Evolutionary conservation across 176 grass and related monocot genomes (phyloP).

Genomic region (Carex scoparia): DNA sequence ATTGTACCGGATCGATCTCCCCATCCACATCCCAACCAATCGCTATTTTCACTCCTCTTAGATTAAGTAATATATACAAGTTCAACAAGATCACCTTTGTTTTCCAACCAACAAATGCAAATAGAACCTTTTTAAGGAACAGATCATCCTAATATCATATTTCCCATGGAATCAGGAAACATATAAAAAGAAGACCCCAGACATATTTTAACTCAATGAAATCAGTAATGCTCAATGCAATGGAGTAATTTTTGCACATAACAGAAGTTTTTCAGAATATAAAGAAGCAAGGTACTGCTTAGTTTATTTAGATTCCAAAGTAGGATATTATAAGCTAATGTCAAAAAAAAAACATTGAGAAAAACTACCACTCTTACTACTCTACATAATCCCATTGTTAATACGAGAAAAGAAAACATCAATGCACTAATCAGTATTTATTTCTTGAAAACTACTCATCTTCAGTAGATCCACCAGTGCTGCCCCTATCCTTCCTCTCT

Average conservation of each 20-base stretch:
- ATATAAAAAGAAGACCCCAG: not conserved
- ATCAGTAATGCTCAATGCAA: not conserved
- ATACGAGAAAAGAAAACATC: not conserved
- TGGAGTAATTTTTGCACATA: not conserved
- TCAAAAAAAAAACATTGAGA: not conserved
- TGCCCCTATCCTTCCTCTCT: conserved; percentile 50
- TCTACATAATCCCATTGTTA: not conserved
- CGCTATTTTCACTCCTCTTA: not conserved
- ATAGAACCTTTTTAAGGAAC: not conserved
- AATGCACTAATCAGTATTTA: not conserved
- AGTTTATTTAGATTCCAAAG: not conserved
- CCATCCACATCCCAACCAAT: not conserved
- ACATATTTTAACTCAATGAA: not conserved
- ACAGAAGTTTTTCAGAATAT: not conserved
- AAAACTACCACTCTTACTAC: conserved; percentile 5
- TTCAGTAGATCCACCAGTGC: conserved; percentile 14
- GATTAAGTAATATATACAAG: not conserved
- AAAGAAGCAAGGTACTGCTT: not conserved
- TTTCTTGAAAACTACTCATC: not conserved
- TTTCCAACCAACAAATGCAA: not conserved
- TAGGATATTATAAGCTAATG: not conserved
- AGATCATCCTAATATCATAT: not conserved
- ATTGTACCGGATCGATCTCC: not conserved
- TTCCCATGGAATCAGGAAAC: not conserved
- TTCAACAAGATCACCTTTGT: not conserved